phyloP scores from a whole-genome alignment of 176 grass and related monocot genomes.

The sorghum (Sorghum bicolor) region DNA sequence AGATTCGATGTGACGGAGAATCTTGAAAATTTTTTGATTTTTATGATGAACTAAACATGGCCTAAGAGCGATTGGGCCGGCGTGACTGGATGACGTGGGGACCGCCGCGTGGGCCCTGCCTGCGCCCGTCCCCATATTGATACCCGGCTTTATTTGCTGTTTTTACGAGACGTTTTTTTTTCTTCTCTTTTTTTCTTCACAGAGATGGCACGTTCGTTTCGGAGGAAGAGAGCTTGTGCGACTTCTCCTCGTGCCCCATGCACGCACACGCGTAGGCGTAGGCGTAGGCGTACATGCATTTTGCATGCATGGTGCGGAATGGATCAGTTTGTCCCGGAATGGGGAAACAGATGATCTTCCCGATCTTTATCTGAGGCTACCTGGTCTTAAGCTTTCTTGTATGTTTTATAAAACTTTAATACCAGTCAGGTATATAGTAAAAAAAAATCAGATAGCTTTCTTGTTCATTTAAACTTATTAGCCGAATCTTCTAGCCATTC shows the following conservation, averaged over 20 bases:
- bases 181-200: neutral
- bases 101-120: neutral
- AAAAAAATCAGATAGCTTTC: too few species aligned
- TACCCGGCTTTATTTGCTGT: neutral
- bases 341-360: neutral
- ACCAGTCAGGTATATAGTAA: too few species aligned
- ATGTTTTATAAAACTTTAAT: too few species aligned
- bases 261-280: neutral
- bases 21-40: too few species aligned
- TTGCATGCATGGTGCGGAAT: neutral
- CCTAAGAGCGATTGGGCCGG: conserved; percentile 47
- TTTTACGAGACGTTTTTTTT: neutral
- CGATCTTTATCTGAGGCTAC: too few species aligned
- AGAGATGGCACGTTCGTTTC: neutral
- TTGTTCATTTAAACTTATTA: too few species aligned
- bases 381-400: too few species aligned
- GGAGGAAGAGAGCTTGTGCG: neutral
- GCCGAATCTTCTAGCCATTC: too few species aligned
- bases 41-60: too few species aligned
- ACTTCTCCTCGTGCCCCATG: neutral
- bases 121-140: neutral
- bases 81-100: conserved; percentile 27
- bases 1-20: too few species aligned
- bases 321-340: neutral
- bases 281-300: neutral